Conservation (phyloP, 2,329 filamentous ascomycete genomes). For the Westerdykella aurantiaca region DNA sequence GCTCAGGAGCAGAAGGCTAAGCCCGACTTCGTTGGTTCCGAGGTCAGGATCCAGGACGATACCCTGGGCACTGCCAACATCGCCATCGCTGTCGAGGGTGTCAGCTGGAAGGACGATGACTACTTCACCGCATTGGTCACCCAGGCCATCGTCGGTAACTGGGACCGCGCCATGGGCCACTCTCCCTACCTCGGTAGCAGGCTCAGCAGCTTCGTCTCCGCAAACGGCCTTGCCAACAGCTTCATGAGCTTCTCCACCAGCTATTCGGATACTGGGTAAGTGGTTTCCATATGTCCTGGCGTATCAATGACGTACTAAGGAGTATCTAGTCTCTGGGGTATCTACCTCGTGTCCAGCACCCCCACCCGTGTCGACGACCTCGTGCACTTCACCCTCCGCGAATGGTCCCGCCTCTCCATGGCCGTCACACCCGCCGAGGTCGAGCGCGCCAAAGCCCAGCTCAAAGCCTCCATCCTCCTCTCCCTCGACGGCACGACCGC, state of each 20-base stretch:
- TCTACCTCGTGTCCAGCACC: slow-evolving; percentile 94
- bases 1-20: slow-evolving; percentile 73
- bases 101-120: slow-evolving; percentile 98
- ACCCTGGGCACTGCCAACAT: slow-evolving; percentile 95
- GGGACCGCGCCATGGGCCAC: slow-evolving; percentile 98
- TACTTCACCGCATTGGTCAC: slow-evolving; percentile 98
- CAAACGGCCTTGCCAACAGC: slow-evolving; percentile 95
- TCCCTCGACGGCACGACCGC: slow-evolving; percentile 96
- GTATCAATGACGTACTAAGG: slow-evolving; percentile 23
- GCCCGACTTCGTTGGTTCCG: slow-evolving; percentile 94
- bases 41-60: slow-evolving; percentile 92
- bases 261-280: slow-evolving; percentile 98
- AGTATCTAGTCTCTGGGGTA: slow-evolving; percentile 82
- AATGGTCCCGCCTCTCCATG: slow-evolving; percentile 93
- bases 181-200: slow-evolving; percentile 97
- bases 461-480: slow-evolving; percentile 96
- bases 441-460: slow-evolving; percentile 97
- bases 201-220: slow-evolving; percentile 85
- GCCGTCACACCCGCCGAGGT: slow-evolving; percentile 85
- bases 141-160: slow-evolving; percentile 98
- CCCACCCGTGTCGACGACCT: slow-evolving; percentile 85
- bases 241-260: slow-evolving; percentile 99
- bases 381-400: slow-evolving; percentile 94
- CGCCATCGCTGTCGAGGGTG: slow-evolving; percentile 96
- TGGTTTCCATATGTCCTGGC: slow-evolving; percentile 5